Conservation (phyloP, 305 asterid species). For the Fraxinus velutina region DNA sequence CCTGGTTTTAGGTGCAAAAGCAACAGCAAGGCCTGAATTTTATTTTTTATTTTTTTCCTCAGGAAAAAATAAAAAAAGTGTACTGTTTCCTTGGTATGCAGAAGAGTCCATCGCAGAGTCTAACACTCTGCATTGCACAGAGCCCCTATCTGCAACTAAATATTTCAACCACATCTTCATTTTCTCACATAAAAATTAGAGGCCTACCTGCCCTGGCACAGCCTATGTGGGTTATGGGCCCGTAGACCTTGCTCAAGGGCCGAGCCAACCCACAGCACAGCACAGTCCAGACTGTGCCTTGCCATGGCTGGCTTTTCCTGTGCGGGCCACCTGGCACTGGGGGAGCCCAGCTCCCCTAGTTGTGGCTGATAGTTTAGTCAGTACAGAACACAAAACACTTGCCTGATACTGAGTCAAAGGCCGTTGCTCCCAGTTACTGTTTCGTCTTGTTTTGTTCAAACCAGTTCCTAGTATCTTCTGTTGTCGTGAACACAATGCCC, state of each 20-base stretch:
- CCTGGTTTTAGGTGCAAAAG: background rate
- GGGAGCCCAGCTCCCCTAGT: background rate
- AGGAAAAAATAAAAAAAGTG: background rate
- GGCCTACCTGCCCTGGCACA: background rate
- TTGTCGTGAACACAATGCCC: conserved; percentile 26
- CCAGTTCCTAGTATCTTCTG: conserved; percentile 84
- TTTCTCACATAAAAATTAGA: background rate
- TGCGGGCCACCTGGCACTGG: background rate
- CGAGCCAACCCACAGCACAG: background rate
- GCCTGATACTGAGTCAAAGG: conserved; percentile 82
- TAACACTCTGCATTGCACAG: background rate
- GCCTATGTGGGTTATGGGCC: background rate
- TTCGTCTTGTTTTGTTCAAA: conserved; percentile 85
- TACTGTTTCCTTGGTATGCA: background rate
- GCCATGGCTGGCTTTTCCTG: background rate
- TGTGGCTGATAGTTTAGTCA: background rate
- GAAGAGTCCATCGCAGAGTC: background rate
- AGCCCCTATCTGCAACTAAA: background rate
- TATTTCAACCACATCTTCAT: background rate
- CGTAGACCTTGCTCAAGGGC: background rate
- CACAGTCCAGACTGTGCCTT: background rate
- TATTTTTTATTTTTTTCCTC: background rate
- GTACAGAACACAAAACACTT: conserved; percentile 18
- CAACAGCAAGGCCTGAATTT: background rate
- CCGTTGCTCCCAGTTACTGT: conserved; percentile 95